Evolutionary conservation across 495 filamentous ascomycete species (phyloP).

Genomic region (Jackrogersella multiformis): DNA sequence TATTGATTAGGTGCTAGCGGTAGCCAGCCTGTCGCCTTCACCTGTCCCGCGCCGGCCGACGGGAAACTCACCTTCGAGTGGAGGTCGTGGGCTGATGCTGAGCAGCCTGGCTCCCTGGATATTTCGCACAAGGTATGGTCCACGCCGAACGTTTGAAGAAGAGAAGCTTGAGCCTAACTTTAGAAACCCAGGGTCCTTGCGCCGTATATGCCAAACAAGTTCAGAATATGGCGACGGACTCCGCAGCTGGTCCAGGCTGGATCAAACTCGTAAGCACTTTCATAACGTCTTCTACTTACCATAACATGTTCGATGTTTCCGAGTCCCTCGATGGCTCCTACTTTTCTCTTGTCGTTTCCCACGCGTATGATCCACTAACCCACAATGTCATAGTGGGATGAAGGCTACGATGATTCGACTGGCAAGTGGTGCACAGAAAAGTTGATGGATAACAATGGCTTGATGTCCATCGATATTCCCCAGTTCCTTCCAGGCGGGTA

Average conservation of each 20-base stretch:
- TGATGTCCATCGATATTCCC: conserved; percentile 68
- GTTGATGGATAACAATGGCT: conserved; percentile 70
- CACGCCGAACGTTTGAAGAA: neutral
- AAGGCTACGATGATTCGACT: conserved; percentile 63
- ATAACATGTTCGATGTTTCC: no score
- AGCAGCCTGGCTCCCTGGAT: conserved; percentile 65
- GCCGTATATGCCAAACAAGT: conserved; percentile 78
- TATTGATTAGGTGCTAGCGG: conserved; percentile 63
- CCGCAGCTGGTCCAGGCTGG: conserved; percentile 71
- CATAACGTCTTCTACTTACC: neutral
- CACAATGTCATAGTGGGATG: conserved; percentile 55
- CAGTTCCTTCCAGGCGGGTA: conserved; percentile 66
- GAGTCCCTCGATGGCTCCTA: neutral
- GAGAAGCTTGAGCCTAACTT: neutral
- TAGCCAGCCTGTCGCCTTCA: conserved; percentile 62
- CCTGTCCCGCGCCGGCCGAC: conserved; percentile 63
- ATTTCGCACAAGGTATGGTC: conserved; percentile 64
- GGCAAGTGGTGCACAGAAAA: conserved; percentile 74
- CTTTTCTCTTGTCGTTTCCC: neutral
- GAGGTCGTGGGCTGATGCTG: conserved; percentile 67
- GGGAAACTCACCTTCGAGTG: conserved; percentile 70
- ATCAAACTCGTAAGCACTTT: conserved; percentile 70
- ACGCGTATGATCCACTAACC: neutral
- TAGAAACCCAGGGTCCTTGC: conserved; percentile 59
- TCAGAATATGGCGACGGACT: conserved; percentile 51